Conservation (phyloP, 2,329 filamentous ascomycete genomes). For the Chaetomium olivaceum region DNA sequence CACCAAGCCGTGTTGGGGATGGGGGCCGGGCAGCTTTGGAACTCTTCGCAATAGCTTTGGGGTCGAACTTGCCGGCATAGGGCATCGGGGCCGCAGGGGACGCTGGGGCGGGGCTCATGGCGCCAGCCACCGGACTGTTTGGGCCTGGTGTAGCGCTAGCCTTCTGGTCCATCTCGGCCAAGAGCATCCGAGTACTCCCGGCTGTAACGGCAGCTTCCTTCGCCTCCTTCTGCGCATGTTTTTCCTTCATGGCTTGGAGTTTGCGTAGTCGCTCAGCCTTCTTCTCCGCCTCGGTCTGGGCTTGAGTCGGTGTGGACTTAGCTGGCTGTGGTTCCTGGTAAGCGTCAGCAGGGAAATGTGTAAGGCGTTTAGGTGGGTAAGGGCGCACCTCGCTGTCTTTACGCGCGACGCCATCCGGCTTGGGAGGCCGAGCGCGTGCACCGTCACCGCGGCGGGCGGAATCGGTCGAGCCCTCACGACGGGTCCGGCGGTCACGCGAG, state of each 20-base stretch:
- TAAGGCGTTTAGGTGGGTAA: constrained; percentile 28
- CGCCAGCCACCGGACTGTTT: constrained; percentile 35
- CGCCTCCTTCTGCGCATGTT: constrained; percentile 73
- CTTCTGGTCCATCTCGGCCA: constrained; percentile 74
- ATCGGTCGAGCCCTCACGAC: constrained; percentile 71
- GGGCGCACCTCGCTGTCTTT: constrained; percentile 60
- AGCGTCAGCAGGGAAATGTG: constrained; percentile 15
- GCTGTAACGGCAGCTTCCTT: constrained; percentile 69
- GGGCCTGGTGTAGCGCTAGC: constrained; percentile 45
- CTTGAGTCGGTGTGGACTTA: constrained; percentile 52
- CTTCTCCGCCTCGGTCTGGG: constrained; percentile 69
- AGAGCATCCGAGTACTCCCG: constrained; percentile 64
- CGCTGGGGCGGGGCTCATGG: constrained; percentile 51
- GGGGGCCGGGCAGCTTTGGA: constrained; percentile 60
- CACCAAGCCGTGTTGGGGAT: constrained; percentile 51
- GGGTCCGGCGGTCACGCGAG: constrained; percentile 66
- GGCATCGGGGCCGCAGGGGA: constrained; percentile 54
- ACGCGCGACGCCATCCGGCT: constrained; percentile 49
- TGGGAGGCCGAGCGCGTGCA: constrained; percentile 55
- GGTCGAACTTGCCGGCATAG: constrained; percentile 80
- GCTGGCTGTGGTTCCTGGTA: constrained; percentile 47
- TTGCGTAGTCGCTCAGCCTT: constrained; percentile 80
- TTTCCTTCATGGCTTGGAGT: constrained; percentile 89
- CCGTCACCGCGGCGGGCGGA: constrained; percentile 69
- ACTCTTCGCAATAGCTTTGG: constrained; percentile 83